phyloP scores from a whole-genome alignment of 2,329 filamentous ascomycete genomes.

The Colletotrichum chrysophilum region DNA sequence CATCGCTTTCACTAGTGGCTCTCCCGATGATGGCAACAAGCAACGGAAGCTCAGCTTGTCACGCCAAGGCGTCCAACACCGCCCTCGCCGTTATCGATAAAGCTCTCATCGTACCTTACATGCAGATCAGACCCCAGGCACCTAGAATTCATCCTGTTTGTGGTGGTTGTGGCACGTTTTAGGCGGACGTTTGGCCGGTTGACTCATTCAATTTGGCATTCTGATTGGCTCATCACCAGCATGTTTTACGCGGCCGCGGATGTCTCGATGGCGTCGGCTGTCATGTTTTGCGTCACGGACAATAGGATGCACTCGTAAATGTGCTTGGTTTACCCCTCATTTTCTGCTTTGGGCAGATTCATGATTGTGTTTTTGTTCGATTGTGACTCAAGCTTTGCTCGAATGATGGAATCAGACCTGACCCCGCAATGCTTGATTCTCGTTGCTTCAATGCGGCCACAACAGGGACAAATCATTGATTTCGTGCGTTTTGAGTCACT shows the following conservation, averaged over 20 bases:
- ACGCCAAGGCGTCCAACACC: not conserved
- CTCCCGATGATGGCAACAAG: not conserved
- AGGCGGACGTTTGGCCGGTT: not conserved
- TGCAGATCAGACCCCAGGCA: not conserved
- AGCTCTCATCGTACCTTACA: not conserved
- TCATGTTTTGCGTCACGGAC: not conserved
- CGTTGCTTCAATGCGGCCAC: no score
- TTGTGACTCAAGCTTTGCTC: no score
- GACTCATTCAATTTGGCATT: not conserved
- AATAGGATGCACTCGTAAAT: no score
- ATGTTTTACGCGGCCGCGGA: not conserved
- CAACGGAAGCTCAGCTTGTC: not conserved
- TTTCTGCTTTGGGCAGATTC: no score
- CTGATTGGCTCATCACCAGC: not conserved
- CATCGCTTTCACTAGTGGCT: not conserved
- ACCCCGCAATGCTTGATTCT: no score
- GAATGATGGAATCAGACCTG: no score
- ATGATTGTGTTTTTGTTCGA: no score
- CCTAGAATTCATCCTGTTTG: not conserved
- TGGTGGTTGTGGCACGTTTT: not conserved
- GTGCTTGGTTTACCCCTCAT: no score
- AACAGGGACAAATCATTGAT: no score
- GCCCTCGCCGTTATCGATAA: not conserved
- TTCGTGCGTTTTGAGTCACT: no score
- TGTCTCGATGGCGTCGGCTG: not conserved